Evolutionary conservation across 2,329 filamentous ascomycete species (phyloP).

Genomic region (Fonsecaea pedrosoi): DNA sequence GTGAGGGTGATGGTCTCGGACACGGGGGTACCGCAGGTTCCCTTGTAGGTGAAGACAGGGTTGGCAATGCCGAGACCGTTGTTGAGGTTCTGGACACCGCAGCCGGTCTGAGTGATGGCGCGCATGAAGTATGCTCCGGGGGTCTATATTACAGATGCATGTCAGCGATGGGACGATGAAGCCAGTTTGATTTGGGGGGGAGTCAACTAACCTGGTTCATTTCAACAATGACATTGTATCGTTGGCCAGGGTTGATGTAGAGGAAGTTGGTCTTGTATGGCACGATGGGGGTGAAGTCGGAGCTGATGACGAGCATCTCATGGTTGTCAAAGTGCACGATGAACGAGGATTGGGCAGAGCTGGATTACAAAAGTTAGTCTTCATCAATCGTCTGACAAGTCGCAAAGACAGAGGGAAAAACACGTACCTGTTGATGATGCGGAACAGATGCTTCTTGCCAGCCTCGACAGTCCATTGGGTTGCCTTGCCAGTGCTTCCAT

Average conservation of each 20-base stretch:
- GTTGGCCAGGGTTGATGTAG: slow-evolving; percentile 63
- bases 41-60: slow-evolving; percentile 37
- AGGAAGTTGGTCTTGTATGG: slow-evolving; percentile 64
- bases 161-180: slow-evolving; percentile 4
- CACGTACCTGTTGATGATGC: slow-evolving; percentile 39
- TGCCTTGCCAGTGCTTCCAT: slow-evolving; percentile 32
- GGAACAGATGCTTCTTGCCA: slow-evolving; percentile 41
- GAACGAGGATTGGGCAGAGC: slow-evolving; percentile 34
- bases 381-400: not conserved
- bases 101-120: slow-evolving; percentile 37
- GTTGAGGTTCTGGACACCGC: slow-evolving; percentile 28
- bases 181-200: not conserved
- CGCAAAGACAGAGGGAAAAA: not conserved
- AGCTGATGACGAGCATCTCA: slow-evolving; percentile 48
- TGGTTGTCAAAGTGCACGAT: slow-evolving; percentile 54
- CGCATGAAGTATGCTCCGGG: slow-evolving; percentile 38
- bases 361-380: slow-evolving; percentile 21
- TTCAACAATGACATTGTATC: slow-evolving; percentile 43
- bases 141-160: slow-evolving; percentile 18
- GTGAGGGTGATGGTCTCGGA: slow-evolving; percentile 25
- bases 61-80: slow-evolving; percentile 35
- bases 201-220: slow-evolving; percentile 32
- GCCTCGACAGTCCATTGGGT: slow-evolving; percentile 35
- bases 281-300: slow-evolving; percentile 47
- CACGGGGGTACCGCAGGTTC: slow-evolving; percentile 26